phyloP scores from a whole-genome alignment of 257 asterid genomes.

The Rauvolfia tetraphylla region DNA sequence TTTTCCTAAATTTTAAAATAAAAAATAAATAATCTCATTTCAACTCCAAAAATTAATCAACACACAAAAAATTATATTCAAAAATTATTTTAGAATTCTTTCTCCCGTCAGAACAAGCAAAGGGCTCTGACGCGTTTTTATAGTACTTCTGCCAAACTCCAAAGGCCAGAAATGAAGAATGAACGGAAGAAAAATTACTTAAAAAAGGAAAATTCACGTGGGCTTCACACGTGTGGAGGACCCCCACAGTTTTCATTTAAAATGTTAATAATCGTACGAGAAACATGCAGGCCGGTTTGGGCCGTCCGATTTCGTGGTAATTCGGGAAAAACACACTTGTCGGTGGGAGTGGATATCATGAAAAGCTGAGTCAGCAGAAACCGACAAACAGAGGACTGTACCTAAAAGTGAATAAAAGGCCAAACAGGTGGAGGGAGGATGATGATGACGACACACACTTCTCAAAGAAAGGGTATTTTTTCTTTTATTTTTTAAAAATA shows the following conservation, averaged over 20 bases:
- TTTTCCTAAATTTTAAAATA: no score
- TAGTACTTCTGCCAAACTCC: no score
- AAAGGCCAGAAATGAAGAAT: not conserved
- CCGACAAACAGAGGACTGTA: conserved; percentile 16
- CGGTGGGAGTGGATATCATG: not conserved
- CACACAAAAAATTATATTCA: no score
- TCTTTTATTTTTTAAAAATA: not conserved
- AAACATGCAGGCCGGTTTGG: not conserved
- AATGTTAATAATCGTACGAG: no score
- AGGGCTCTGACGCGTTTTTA: no score
- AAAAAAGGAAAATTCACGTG: conserved; percentile 7
- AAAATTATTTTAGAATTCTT: no score
- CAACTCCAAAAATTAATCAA: no score
- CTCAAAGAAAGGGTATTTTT: not conserved
- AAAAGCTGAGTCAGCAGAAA: conserved; percentile 12
- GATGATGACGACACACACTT: conserved; percentile 10
- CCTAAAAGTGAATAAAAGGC: conserved; percentile 31
- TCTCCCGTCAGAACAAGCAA: no score
- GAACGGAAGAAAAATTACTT: not conserved
- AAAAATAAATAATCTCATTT: no score
- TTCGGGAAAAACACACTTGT: conserved; percentile 9
- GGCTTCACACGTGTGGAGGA: conserved; percentile 22
- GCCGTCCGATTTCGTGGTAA: conserved; percentile 11
- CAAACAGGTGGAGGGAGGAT: conserved; percentile 16
- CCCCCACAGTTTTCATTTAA: not conserved